A percentile compares a stretch with the other conserved stretches of the same genome.
Conservation (phyloP, 2,329 filamentous ascomycete genomes). For the Huntiella savannae region DNA sequence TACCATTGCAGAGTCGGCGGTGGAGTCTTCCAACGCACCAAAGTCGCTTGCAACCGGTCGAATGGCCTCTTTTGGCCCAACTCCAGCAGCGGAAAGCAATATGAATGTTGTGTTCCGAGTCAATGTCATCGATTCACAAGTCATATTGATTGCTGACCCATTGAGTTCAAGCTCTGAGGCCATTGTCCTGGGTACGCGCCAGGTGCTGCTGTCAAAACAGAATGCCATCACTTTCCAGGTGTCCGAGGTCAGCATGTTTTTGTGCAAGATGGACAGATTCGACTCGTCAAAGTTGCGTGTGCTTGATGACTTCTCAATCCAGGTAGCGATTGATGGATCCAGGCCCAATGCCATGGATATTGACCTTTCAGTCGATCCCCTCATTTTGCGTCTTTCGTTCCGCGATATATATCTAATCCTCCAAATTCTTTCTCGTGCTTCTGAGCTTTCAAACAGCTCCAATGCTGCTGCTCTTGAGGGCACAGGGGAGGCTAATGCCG, state of each 20-base stretch:
- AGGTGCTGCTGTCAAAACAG: constrained; percentile 81
- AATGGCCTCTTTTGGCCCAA: not conserved
- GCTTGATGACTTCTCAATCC: constrained; percentile 87
- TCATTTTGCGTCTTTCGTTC: constrained; percentile 76
- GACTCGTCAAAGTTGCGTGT: constrained; percentile 80
- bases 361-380: constrained; percentile 70
- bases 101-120: constrained; percentile 76
- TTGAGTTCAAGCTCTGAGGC: constrained; percentile 79
- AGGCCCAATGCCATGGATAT: constrained; percentile 52
- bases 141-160: constrained; percentile 91
- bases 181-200: constrained; percentile 85
- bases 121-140: constrained; percentile 88
- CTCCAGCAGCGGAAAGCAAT: not conserved
- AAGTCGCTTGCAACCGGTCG: not conserved
- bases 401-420: constrained; percentile 87
- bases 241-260: constrained; percentile 89
- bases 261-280: constrained; percentile 96
- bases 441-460: constrained; percentile 54
- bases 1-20: constrained; percentile 16
- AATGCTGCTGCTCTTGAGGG: constrained; percentile 22
- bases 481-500: constrained; percentile 34
- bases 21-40: not conserved
- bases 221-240: constrained; percentile 87
- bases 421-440: constrained; percentile 79
- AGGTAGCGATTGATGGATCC: constrained; percentile 65